phyloP scores from a whole-genome alignment of 164 flowering plant species.

The Protea cynaroides region DNA sequence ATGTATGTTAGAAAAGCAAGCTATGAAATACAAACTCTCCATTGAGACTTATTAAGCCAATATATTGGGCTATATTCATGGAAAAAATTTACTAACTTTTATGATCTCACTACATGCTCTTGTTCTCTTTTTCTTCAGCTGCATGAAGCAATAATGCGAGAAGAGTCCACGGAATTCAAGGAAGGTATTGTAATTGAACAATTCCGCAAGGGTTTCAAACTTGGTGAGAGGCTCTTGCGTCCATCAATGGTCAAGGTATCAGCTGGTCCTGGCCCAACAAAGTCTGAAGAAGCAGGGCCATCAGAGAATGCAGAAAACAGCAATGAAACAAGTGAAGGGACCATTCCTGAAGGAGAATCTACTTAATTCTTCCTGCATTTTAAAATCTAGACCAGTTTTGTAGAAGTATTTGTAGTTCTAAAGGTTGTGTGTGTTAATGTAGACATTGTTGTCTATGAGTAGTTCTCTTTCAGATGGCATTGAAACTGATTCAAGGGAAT shows the following conservation, averaged over 20 bases:
- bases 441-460: neutral
- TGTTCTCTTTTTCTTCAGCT: slow-evolving; percentile 28
- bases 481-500: too few species aligned
- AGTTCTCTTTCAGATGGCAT: too few species aligned
- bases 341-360: slow-evolving; percentile 18
- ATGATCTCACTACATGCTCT: neutral
- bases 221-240: slow-evolving; percentile 79
- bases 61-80: neutral
- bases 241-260: slow-evolving; percentile 97
- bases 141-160: slow-evolving; percentile 93
- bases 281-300: slow-evolving; percentile 29
- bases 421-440: neutral
- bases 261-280: slow-evolving; percentile 85
- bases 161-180: slow-evolving; percentile 69
- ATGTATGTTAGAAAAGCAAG: neutral
- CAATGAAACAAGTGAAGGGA: slow-evolving; percentile 20
- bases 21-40: neutral
- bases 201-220: slow-evolving; percentile 76
- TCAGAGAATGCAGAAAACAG: slow-evolving; percentile 10
- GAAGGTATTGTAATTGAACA: slow-evolving; percentile 67
- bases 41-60: neutral
- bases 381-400: slow-evolving; percentile 23
- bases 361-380: neutral
- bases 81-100: neutral
- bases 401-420: slow-evolving; percentile 6